Base-by-base conservation (phyloP, 1,284 basidiomycete genomes). In the Bondarzewia mesenterica region DNA sequence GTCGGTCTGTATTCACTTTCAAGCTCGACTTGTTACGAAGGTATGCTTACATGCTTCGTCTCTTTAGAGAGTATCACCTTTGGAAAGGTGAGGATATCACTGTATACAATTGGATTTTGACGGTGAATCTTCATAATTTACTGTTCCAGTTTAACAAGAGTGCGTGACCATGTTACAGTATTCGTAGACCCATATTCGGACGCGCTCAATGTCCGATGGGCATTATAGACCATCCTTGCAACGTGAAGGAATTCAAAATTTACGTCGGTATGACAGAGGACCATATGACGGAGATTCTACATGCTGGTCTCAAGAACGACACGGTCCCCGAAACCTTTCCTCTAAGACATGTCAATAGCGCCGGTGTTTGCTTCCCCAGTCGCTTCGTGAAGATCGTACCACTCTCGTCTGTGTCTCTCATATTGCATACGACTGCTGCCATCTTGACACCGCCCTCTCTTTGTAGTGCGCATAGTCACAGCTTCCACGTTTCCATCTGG, bases 401-500 rank as follows among this genome's bases (percentile, higher is more conserved):
- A 7, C 60, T 88, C 21, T 80, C 80, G 85, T 88, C 58, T 60
- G 81, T 66, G 10, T 12, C 37, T 52, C 14, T 50, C 44, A 26
- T 25, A 37, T 49, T 23, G n/a, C 48, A 20, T 15, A 25, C 16
- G n/a, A n/a, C n/a, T n/a, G n/a, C n/a, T n/a, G n/a, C n/a, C 5
- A n/a, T 10, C 14, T 25, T 44, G 21, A 32, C 15, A 21, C 18
- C 46, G 29, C 38, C 4, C 0, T 15, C 18, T 2, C 26, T 12
- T 26, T 41, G n/a, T 22, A 65, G 85, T 36, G 78, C 82, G 5
- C 81, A 88, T 60, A 76, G 73, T 2, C 76, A 74, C 49, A 82
- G 75, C 58, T 89, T 83, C 59, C 84, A 89, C 57, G 78, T 80
- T 22, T 88, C 85, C 2, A 81, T 90, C 49, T 89, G 87, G 87